Evolutionary conservation across 176 grass and related monocot species (phyloP), one percentile per base, ranked within the genome.

Genomic region (Rhynchospora tenuis): DNA sequence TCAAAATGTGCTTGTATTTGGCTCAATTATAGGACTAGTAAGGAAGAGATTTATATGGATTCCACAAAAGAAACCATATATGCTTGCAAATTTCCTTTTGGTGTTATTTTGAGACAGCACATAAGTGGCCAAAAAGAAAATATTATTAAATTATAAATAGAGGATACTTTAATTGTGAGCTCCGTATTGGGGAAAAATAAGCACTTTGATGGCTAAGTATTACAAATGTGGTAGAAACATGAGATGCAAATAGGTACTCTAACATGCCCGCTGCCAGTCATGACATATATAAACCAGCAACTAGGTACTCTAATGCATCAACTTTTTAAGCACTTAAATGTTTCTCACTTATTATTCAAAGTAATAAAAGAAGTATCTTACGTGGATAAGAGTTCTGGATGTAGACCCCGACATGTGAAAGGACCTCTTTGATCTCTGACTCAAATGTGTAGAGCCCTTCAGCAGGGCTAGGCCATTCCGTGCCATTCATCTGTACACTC

Each of bases 391-490:
- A 85, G 81, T 81, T 89, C 17, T 81, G 71, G 64, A 95, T 67
- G 81, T 88, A 51, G 84, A 95, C 86, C 45, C 90, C 90, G 59
- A 85, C 88, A 59, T 79, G 87, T 84, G 88, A 86, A 84, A 95
- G 90, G 59, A 87, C 56, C 72, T 95, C 93, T 68, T 95, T 90
- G 62, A 90, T 87, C 58, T 95, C 88, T 66, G 86, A 92, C 79
- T 95, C 93, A 81, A 92, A 54, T 69, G 83, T 64, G 16, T 26
- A 69, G 52, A 95, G 86, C 26, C 73, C 87, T 73, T 86, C 86
- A 87, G 78, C 81, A 67, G 93, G 93, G 83, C 88, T 92, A n/a
- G 93, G 93, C 93, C 93, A 92, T 70, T 92, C 90, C 19, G 57
- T 86, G 54, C 90, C 88, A 89, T 96, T 93, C 89, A 96, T 84